A percentile compares a stretch with the other conserved stretches of the same genome.
phyloP scores from a whole-genome alignment of 257 asterid genomes.

The Paulownia fortunei region DNA sequence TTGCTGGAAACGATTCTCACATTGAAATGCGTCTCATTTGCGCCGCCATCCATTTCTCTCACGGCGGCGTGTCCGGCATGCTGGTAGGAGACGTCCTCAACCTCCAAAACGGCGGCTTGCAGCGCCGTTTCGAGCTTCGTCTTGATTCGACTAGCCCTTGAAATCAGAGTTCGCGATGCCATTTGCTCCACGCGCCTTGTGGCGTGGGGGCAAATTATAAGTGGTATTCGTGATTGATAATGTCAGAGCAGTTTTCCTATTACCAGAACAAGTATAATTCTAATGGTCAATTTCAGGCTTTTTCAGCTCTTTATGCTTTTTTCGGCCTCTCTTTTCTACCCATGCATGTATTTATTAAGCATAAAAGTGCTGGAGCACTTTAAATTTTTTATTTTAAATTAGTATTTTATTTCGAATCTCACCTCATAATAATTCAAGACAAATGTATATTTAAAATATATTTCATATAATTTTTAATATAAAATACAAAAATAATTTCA shows the following conservation, averaged over 20 bases:
- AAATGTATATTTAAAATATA: too few relatives aligned
- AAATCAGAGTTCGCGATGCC: conserved; percentile 66
- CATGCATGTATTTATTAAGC: too few relatives aligned
- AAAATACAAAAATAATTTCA: too few relatives aligned
- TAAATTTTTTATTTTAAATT: too few relatives aligned
- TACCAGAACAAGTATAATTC: neutral
- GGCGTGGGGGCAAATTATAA: neutral
- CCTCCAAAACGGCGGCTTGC: conserved; percentile 65
- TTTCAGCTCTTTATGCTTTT: too few relatives aligned
- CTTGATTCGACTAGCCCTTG: conserved; percentile 77
- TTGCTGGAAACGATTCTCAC: conserved; percentile 65
- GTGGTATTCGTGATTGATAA: neutral
- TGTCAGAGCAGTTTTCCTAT: neutral
- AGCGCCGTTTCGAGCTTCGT: conserved; percentile 77
- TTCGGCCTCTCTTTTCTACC: too few relatives aligned
- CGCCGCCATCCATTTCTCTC: conserved; percentile 53
- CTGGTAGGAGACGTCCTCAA: conserved; percentile 90
- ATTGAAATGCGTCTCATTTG: conserved; percentile 86
- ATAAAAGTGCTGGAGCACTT: too few relatives aligned
- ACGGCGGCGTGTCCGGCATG: conserved; percentile 97
- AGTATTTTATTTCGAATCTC: too few relatives aligned
- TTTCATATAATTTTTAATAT: too few relatives aligned
- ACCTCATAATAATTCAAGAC: too few relatives aligned
- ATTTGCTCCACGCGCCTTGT: conserved; percentile 36
- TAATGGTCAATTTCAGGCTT: neutral